Percentiles rank a stretch among this genome's conserved stretches.
Evolutionary conservation across 1,139 yeast genomes (phyloP).

Genomic region (Saccharomyces pastorianus): DNA sequence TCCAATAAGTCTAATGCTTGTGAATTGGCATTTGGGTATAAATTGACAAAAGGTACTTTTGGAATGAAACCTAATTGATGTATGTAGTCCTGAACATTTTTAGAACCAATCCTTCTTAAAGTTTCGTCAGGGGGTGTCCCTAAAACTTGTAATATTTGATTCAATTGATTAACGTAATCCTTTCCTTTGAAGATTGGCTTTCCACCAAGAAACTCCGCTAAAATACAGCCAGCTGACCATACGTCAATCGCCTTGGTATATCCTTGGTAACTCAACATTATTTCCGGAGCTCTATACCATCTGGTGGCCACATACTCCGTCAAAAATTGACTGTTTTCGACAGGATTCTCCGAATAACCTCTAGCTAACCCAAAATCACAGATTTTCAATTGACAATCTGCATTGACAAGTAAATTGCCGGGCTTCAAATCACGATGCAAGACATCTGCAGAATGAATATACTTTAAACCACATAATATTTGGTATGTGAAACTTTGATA

Average conservation of each 20-base stretch:
- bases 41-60: slow-evolving; percentile 60
- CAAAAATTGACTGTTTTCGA: slow-evolving; percentile 79
- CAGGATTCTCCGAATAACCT: slow-evolving; percentile 82
- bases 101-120: slow-evolving; percentile 73
- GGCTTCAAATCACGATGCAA: slow-evolving; percentile 92
- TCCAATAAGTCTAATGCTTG: slow-evolving; percentile 77
- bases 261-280: slow-evolving; percentile 86
- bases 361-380: slow-evolving; percentile 96
- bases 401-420: slow-evolving; percentile 84
- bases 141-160: slow-evolving; percentile 72
- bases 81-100: slow-evolving; percentile 87
- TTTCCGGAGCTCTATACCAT: slow-evolving; percentile 98
- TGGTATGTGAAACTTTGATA: slow-evolving; percentile 90
- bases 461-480: slow-evolving; percentile 84
- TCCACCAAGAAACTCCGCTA: slow-evolving; percentile 89
- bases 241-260: slow-evolving; percentile 93
- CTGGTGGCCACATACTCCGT: slow-evolving; percentile 97
- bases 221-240: slow-evolving; percentile 95
- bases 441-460: slow-evolving; percentile 93
- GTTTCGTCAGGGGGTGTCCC: slow-evolving; percentile 91
- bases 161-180: slow-evolving; percentile 91
- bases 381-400: slow-evolving; percentile 91
- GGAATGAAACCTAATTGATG: slow-evolving; percentile 78
- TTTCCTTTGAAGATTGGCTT: slow-evolving; percentile 89
- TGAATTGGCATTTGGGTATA: slow-evolving; percentile 83